Conservation (phyloP, 176 grass and related monocot genomes). For the Musa beccarii region DNA sequence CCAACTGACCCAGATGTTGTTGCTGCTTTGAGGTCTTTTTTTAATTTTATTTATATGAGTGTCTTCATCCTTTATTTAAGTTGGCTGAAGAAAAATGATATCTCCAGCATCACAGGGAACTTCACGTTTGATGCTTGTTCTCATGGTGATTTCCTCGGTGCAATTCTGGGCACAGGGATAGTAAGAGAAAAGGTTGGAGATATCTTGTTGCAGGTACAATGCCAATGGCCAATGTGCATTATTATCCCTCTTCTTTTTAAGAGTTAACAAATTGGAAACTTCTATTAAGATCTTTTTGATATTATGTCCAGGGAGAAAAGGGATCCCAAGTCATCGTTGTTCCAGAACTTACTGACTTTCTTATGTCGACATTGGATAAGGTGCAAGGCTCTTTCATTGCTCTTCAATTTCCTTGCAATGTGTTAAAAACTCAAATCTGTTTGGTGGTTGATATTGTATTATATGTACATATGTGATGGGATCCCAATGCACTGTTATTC, state of each 20-base stretch:
- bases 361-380: conserved; percentile 61
- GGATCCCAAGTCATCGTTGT: conserved; percentile 82
- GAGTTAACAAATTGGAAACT: background rate
- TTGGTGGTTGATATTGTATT: too few species aligned
- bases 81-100: conserved; percentile 24
- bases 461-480: background rate
- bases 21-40: conserved; percentile 81
- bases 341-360: conserved; percentile 85
- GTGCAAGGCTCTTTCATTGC: conserved; percentile 14
- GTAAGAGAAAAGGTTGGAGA: conserved; percentile 90
- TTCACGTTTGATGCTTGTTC: conserved; percentile 78
- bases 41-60: conserved; percentile 18
- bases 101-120: conserved; percentile 80
- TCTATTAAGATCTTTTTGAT: conserved; percentile 15
- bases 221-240: background rate
- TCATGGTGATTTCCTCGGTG: conserved; percentile 92
- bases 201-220: conserved; percentile 83
- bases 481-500: background rate
- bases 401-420: background rate
- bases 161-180: conserved; percentile 79
- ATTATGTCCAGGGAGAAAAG: conserved; percentile 47
- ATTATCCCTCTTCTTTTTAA: background rate
- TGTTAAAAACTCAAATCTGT: too few species aligned
- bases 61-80: conserved; percentile 16
- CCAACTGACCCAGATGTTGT: conserved; percentile 67